These are phyloP conservation scores for Candida chauliodis DNA, from an alignment of 805 yeast species.

Conservation along the genomic window DNA sequence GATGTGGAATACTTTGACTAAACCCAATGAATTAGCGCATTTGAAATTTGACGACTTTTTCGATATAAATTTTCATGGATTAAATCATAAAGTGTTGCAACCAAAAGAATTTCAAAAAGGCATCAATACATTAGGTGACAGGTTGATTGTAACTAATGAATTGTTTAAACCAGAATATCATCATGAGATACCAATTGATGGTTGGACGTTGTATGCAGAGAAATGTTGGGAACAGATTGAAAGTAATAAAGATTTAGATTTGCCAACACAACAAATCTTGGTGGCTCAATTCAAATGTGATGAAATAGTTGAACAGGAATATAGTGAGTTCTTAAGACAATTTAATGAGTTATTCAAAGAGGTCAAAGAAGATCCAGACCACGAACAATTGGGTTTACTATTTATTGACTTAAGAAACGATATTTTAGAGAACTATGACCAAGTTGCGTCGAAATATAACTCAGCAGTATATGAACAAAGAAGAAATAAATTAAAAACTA, in stretches of 20 bases:
- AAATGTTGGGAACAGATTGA: constrained; percentile 95
- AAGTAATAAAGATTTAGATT: constrained; percentile 85
- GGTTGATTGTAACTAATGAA: constrained; percentile 41
- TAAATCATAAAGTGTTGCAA: constrained; percentile 83
- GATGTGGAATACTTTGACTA: constrained; percentile 75
- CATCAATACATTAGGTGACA: constrained; percentile 60
- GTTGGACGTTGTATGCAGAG: constrained; percentile 90
- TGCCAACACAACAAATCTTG: constrained; percentile 93
- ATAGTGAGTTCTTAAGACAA: constrained; percentile 24
- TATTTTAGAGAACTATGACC: constrained; percentile 56
- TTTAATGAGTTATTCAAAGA: constrained; percentile 14
- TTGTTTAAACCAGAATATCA: constrained; percentile 72
- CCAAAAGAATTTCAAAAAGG: constrained; percentile 64
- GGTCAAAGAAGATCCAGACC: constrained; percentile 24
- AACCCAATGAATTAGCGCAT: constrained; percentile 61
- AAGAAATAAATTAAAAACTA: constrained; percentile 45
- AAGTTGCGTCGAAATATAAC: constrained; percentile 73
- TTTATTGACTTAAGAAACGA: constrained; percentile 43
- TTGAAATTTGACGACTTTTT: constrained; percentile 70
- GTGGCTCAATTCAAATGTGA: constrained; percentile 95
- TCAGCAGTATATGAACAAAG: constrained; percentile 63
- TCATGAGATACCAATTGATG: constrained; percentile 87
- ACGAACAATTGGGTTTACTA: constrained; percentile 41
- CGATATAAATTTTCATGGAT: constrained; percentile 75
- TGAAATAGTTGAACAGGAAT: constrained; percentile 58